A percentile compares a stretch with the other conserved stretches of the same genome.
Conservation (phyloP, 2,329 filamentous ascomycete species). For the Trichoderma oligosporum region DNA sequence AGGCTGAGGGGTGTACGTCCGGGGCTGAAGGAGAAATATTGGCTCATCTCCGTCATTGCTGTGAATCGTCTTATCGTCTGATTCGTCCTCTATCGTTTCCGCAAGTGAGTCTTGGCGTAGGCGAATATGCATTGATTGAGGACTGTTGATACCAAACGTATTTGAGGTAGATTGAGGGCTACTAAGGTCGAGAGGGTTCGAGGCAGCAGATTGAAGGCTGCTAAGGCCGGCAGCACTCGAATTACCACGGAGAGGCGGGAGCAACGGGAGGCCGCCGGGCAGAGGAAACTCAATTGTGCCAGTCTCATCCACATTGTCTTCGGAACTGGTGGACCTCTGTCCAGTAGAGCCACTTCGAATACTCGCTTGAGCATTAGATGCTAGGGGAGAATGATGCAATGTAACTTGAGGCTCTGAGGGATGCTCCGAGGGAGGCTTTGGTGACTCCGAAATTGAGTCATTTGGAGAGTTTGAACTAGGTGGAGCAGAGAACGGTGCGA, state of each 20-base stretch:
- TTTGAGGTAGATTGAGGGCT: not conserved
- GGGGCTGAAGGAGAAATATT: constrained; percentile 54
- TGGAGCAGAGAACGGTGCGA: constrained; percentile 24
- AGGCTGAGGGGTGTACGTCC: constrained; percentile 54
- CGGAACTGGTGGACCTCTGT: constrained; percentile 12
- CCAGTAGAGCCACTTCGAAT: constrained; percentile 23
- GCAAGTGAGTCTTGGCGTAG: constrained; percentile 1
- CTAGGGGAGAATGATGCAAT: not conserved
- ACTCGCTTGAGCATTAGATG: constrained; percentile 17
- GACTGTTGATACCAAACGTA: not conserved
- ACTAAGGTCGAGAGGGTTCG: not conserved
- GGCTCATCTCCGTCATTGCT: constrained; percentile 29
- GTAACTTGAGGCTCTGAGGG: constrained; percentile 4
- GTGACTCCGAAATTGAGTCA: too few relatives aligned
- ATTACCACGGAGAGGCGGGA: constrained; percentile 20
- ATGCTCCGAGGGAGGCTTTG: too few relatives aligned
- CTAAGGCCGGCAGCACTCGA: too few relatives aligned
- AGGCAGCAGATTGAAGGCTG: not conserved
- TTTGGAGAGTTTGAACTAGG: not conserved
- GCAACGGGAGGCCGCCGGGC: constrained; percentile 24
- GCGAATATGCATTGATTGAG: constrained; percentile 1
- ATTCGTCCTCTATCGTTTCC: not conserved
- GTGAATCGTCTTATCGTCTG: constrained; percentile 21
- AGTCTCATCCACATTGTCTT: constrained; percentile 19
- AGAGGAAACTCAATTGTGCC: constrained; percentile 25